Conservation (phyloP, 2,329 filamentous ascomycete species). For the Verticillium dahliae region DNA sequence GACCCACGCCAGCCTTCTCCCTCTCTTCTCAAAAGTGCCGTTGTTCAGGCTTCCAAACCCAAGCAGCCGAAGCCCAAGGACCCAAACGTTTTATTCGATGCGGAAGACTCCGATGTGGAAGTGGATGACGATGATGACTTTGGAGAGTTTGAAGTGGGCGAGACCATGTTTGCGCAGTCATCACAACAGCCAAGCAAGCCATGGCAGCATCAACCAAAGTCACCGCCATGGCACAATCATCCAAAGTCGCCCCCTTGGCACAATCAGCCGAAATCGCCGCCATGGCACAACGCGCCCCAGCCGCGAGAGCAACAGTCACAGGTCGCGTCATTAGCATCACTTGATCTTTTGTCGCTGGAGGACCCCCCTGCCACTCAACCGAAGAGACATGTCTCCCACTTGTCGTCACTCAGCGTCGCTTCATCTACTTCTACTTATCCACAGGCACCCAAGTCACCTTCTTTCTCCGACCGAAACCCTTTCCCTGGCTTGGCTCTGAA, state of each 20-base stretch:
- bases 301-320: neutral
- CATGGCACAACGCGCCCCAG: neutral
- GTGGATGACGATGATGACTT: conserved; percentile 44
- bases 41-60: neutral
- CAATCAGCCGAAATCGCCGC: neutral
- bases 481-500: conserved; percentile 42
- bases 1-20: conserved; percentile 17
- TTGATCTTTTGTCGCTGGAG: conserved; percentile 35
- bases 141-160: conserved; percentile 51
- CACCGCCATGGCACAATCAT: neutral
- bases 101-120: conserved; percentile 42
- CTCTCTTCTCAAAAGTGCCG: neutral
- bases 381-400: conserved; percentile 21
- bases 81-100: conserved; percentile 61
- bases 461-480: conserved; percentile 46
- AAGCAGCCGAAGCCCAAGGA: conserved; percentile 17
- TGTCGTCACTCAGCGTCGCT: conserved; percentile 25
- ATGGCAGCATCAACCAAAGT: conserved; percentile 13
- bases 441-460: conserved; percentile 43
- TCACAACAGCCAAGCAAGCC: conserved; percentile 3
- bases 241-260: neutral
- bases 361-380: conserved; percentile 18
- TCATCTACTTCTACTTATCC: conserved; percentile 30
- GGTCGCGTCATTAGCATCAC: conserved; percentile 17
- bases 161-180: conserved; percentile 5